Evolutionary conservation across 371 early-diverging fungal genomes (phyloP), one percentile per base, ranked within the genome.

Genomic region (Actinomortierella ambigua): DNA sequence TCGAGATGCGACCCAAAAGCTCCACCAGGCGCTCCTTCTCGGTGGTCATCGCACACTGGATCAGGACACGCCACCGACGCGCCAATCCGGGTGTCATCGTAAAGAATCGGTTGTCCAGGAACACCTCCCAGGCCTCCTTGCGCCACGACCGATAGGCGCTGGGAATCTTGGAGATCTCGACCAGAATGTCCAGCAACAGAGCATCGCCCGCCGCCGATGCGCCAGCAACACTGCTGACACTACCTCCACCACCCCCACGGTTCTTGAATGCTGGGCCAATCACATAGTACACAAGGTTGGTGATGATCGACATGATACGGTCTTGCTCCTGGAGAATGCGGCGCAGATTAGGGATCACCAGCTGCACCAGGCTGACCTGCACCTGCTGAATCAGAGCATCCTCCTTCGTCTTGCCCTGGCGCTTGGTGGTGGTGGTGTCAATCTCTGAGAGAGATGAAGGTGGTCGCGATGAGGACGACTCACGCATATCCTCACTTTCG

Each of bases 51-150:
- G 87, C 82, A 0, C 85, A 82, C 26, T 87, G 84, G 39, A 94
- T 77, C 39, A 96, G 80, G 1, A 68, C 63, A 0, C 82, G 77
- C 95, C 95, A 95, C 39, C 85, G 83, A 13, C 79, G 76, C 15
- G 84, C 77, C 7, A 79, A 77, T 0, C 56, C 48, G 0, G 76
- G 63, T 13, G 68, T 77, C 85, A 91, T 87, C 27, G 83, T 79
- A 65, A 92, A 93, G 71, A 94, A 92, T 17, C 85, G 78, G 26
- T 82, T 80, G 41, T 93, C 92, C 50, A 87, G 63, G 70, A 91
- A 94, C 26, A 85, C 81, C 22, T 93, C 93, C 93, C 93, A 93
- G 0, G 85, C 81, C 59, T 94, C 94, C 62, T 91, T 91, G 5
- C 89, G 78, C 91, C 92, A 93, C 0, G 88, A 83, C 20, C 85